Conservation (phyloP, 2,329 filamentous ascomycete genomes). For the Penicillium nordicum region DNA sequence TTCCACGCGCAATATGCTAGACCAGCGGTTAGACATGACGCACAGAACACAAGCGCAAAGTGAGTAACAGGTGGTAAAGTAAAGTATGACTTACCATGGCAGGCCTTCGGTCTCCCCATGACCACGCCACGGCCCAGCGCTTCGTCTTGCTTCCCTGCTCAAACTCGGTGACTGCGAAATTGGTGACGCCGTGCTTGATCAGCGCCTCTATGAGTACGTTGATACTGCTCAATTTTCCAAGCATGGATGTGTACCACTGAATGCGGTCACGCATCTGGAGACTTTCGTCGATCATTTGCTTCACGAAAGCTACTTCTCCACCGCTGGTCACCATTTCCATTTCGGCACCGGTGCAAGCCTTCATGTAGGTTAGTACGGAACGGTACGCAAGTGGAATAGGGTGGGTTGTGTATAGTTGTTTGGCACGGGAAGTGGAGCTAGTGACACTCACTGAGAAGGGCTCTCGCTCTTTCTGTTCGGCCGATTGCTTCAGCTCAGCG, state of each 20-base stretch:
- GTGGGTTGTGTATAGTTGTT: neutral
- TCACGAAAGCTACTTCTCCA: conserved; percentile 73
- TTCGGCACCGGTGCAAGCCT: conserved; percentile 66
- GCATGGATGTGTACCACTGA: conserved; percentile 87
- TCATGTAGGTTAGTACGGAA: neutral
- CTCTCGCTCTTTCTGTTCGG: conserved; percentile 61
- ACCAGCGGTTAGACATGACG: neutral
- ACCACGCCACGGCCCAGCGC: conserved; percentile 88
- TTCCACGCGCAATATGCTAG: conserved; percentile 36
- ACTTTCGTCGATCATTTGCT: conserved; percentile 68
- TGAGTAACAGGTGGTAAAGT: neutral
- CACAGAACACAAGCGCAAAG: neutral
- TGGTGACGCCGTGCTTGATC: conserved; percentile 57
- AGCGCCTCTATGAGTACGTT: conserved; percentile 59
- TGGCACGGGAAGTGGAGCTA: neutral
- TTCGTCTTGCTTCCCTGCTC: conserved; percentile 74
- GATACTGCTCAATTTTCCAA: conserved; percentile 75
- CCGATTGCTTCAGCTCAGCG: conserved; percentile 64
- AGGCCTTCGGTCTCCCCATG: conserved; percentile 67
- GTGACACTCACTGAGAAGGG: conserved; percentile 62
- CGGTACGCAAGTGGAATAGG: neutral
- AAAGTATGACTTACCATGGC: conserved; percentile 40
- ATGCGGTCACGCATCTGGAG: conserved; percentile 58
- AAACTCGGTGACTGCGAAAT: conserved; percentile 80
- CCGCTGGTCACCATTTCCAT: conserved; percentile 82